A percentile compares a stretch with the other conserved stretches of the same genome.
phyloP scores from a whole-genome alignment of 148 eudicot species.

The Rhododendron simsii region DNA sequence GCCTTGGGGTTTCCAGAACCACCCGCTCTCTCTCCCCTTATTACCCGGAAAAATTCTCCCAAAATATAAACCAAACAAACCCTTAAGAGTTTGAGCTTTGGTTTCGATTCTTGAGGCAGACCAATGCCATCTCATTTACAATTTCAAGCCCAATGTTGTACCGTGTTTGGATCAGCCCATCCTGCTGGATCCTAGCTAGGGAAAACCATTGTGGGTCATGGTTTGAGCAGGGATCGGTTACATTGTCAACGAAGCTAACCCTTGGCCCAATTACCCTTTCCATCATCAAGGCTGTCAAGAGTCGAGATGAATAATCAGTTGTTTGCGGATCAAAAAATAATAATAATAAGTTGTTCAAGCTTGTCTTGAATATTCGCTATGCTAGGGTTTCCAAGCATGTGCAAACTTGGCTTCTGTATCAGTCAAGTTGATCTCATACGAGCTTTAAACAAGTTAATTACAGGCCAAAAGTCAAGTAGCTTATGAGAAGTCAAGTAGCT shows the following conservation, averaged over 20 bases:
- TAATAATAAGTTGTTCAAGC: neutral
- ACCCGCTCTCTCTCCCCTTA: too few relatives aligned
- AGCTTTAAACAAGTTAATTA: neutral
- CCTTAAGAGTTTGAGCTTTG: neutral
- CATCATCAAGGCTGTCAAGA: neutral
- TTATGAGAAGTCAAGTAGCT: neutral
- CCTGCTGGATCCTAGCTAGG: neutral
- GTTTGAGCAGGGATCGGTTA: neutral
- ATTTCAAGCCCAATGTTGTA: neutral
- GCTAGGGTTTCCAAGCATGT: neutral
- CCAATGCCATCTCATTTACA: neutral
- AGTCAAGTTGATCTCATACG: neutral
- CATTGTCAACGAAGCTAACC: neutral
- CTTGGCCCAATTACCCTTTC: neutral
- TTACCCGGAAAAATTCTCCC: too few relatives aligned
- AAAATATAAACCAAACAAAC: too few relatives aligned
- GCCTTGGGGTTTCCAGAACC: too few relatives aligned
- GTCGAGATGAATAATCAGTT: neutral
- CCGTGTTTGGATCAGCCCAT: neutral
- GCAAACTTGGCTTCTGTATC: neutral
- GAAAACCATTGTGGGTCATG: neutral
- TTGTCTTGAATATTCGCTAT: neutral
- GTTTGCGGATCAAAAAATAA: too few relatives aligned
- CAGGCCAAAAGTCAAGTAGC: neutral
- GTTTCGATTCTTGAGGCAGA: neutral